These are phyloP conservation scores for Teunomyces panamensis DNA, from an alignment of 805 yeast genomes.

Conservation along the genomic window DNA sequence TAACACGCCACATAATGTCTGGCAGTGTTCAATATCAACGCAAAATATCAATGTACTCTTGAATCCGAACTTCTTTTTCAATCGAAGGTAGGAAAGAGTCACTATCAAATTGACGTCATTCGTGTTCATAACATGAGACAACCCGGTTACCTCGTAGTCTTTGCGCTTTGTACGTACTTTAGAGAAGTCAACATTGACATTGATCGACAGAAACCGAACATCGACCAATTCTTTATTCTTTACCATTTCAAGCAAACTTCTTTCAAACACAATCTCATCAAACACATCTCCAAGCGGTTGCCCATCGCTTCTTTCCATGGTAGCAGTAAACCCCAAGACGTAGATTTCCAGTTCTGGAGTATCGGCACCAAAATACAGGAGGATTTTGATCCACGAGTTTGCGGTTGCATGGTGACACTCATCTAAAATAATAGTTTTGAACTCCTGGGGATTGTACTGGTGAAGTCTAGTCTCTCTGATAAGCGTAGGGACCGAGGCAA, in stretches of 20 bases:
- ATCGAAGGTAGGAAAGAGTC: slow-evolving; percentile 46
- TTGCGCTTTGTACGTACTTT: slow-evolving; percentile 30
- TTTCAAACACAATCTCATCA: slow-evolving; percentile 72
- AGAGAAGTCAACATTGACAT: slow-evolving; percentile 43
- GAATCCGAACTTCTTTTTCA: slow-evolving; percentile 34
- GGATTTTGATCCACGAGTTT: slow-evolving; percentile 54
- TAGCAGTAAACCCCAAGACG: slow-evolving; percentile 85
- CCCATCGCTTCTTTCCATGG: slow-evolving; percentile 75
- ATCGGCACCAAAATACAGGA: slow-evolving; percentile 56
- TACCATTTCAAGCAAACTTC: slow-evolving; percentile 64
- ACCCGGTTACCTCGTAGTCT: slow-evolving; percentile 53
- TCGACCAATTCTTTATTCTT: slow-evolving; percentile 66
- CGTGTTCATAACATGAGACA: slow-evolving; percentile 57
- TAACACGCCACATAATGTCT: slow-evolving; percentile 50
- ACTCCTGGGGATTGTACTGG: slow-evolving; percentile 54
- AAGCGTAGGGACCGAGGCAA: slow-evolving; percentile 76
- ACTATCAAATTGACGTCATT: slow-evolving; percentile 54
- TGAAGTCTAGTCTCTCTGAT: slow-evolving; percentile 44
- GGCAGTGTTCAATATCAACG: slow-evolving; percentile 68
- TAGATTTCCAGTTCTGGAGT: slow-evolving; percentile 42
- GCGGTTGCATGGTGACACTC: slow-evolving; percentile 94
- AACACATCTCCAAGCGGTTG: slow-evolving; percentile 54
- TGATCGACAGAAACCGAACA: slow-evolving; percentile 60
- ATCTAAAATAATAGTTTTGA: slow-evolving; percentile 75
- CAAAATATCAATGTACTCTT: slow-evolving; percentile 76